phyloP scores from a whole-genome alignment of 1,139 yeast species.

The Pichia sp. region DNA sequence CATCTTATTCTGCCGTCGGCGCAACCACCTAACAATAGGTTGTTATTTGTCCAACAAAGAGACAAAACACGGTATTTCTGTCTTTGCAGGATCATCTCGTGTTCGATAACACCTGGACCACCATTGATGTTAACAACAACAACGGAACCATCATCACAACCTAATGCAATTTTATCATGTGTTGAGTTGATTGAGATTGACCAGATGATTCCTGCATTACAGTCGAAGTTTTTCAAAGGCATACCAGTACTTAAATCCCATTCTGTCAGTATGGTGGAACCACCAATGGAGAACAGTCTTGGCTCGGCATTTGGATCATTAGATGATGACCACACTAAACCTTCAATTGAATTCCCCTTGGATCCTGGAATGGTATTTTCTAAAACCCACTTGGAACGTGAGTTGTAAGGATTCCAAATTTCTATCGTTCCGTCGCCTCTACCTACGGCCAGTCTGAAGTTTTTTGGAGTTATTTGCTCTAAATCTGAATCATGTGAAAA shows the following conservation, averaged over 20 bases:
- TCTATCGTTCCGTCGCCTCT: conserved; percentile 93
- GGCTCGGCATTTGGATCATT: conserved; percentile 27
- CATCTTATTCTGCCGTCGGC: conserved; percentile 89
- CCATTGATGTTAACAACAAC: conserved; percentile 77
- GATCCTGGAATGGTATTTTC: conserved; percentile 69
- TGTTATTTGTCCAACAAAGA: conserved; percentile 62
- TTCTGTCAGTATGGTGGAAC: conserved; percentile 84
- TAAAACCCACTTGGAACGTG: conserved; percentile 45
- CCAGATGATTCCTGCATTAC: conserved; percentile 95
- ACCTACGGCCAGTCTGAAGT: conserved; percentile 81
- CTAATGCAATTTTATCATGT: conserved; percentile 68
- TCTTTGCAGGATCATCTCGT: conserved; percentile 67
- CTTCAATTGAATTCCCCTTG: conserved; percentile 79
- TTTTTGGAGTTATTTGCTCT: conserved; percentile 44
- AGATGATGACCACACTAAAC: conserved; percentile 68
- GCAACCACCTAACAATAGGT: conserved; percentile 78
- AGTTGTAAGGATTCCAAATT: conserved; percentile 75
- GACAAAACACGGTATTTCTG: conserved; percentile 79
- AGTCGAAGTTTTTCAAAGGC: conserved; percentile 72
- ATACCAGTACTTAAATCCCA: conserved; percentile 78
- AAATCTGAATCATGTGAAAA: conserved; percentile 51
- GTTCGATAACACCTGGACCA: conserved; percentile 76
- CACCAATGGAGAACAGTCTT: conserved; percentile 87
- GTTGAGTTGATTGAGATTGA: conserved; percentile 61
- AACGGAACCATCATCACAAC: conserved; percentile 93